Evolutionary conservation across 1,139 yeast species (phyloP).

Genomic region (Arxiozyma slooffiae): DNA sequence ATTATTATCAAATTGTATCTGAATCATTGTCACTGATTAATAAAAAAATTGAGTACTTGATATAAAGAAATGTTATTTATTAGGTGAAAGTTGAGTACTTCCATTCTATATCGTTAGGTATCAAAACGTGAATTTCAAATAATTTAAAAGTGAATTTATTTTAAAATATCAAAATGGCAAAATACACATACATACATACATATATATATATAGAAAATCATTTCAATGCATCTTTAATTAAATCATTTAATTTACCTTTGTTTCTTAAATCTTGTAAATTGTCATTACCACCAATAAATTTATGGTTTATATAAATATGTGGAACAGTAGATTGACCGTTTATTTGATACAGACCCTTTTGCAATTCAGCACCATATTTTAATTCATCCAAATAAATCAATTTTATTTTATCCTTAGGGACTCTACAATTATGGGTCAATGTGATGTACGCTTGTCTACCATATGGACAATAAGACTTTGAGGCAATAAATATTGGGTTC

Average conservation of each 20-base stretch:
- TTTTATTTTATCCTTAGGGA: conserved; percentile 39
- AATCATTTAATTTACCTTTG: conserved; percentile 31
- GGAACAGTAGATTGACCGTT: conserved; percentile 94
- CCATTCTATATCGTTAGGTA: conserved; percentile 9
- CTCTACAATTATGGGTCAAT: conserved; percentile 36
- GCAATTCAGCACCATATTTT: conserved; percentile 54
- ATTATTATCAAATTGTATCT: conserved; percentile 47
- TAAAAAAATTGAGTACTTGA: conserved; percentile 56
- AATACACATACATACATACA: neutral
- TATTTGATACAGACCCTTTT: conserved; percentile 60
- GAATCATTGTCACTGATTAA: conserved; percentile 43
- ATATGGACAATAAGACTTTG: conserved; percentile 68
- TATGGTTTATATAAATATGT: conserved; percentile 74
- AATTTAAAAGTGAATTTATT: neutral
- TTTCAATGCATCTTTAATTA: conserved; percentile 23
- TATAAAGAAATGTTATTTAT: conserved; percentile 45
- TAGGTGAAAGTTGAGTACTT: conserved; percentile 45
- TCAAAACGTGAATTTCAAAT: neutral
- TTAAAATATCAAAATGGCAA: no score
- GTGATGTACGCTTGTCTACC: conserved; percentile 56
- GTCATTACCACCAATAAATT: conserved; percentile 91
- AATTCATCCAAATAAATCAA: conserved; percentile 55
- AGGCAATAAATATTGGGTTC: conserved; percentile 71
- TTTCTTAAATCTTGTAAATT: conserved; percentile 58
- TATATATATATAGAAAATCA: conserved; percentile 1